A percentile compares a stretch with the other conserved stretches of the same genome.
These are phyloP conservation scores for Williopsis jadinii DNA, from an alignment of 1,139 yeast genomes.

Conservation along the genomic window DNA sequence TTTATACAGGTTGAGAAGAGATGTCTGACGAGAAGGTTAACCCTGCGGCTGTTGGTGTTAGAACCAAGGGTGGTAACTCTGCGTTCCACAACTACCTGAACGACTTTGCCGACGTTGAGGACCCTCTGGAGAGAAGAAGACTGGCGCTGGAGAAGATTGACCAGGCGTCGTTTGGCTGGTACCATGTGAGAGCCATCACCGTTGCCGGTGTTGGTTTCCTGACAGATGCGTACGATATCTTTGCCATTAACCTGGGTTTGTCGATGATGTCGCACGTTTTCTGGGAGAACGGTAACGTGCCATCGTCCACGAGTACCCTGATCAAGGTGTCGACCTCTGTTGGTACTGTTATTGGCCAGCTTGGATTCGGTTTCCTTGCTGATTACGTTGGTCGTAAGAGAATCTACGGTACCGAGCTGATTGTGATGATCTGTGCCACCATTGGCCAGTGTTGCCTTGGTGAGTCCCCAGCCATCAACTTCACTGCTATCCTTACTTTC, in stretches of 20 bases:
- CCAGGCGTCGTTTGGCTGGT: constrained; percentile 80
- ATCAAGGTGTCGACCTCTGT: constrained; percentile 85
- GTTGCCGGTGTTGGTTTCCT: constrained; percentile 95
- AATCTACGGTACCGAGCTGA: constrained; percentile 80
- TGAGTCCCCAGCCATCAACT: constrained; percentile 58
- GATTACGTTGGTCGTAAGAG: constrained; percentile 84
- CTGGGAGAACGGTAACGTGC: constrained; percentile 54
- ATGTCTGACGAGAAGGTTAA: constrained; percentile 16
- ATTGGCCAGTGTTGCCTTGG: constrained; percentile 71
- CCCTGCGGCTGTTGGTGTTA: constrained; percentile 22
- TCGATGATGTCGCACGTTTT: constrained; percentile 68
- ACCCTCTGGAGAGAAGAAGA: constrained; percentile 86
- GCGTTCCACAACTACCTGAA: constrained; percentile 84
- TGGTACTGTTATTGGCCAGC: constrained; percentile 91
- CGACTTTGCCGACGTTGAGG: constrained; percentile 78
- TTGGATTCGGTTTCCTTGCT: constrained; percentile 79
- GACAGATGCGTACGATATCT: constrained; percentile 88
- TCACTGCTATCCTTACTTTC: constrained; percentile 66
- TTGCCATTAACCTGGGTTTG: constrained; percentile 78
- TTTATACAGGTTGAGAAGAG: background rate
- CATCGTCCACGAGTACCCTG: constrained; percentile 64
- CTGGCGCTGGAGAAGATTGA: constrained; percentile 85
- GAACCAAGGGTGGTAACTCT: constrained; percentile 73
- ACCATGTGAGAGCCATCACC: constrained; percentile 76
- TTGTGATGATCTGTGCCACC: constrained; percentile 77